Evolutionary conservation across 2,329 filamentous ascomycete genomes (phyloP).

Genomic region (Gnomoniopsis sp.): DNA sequence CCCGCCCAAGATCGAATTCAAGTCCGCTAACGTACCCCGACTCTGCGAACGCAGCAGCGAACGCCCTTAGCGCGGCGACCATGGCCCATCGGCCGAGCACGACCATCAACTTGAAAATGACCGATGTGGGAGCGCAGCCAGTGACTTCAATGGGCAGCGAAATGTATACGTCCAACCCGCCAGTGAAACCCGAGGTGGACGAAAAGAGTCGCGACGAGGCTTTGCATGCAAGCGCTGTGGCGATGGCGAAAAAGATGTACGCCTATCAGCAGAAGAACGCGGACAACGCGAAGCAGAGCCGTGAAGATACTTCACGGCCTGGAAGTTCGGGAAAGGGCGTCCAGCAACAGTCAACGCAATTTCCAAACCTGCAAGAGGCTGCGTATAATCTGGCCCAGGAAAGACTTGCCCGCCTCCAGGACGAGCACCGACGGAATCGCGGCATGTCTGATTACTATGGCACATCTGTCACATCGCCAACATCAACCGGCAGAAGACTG

Average conservation of each 20-base stretch:
- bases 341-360: constrained; percentile 45
- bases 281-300: constrained; percentile 43
- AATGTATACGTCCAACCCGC: constrained; percentile 76
- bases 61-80: constrained; percentile 71
- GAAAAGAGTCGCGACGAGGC: constrained; percentile 71
- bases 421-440: constrained; percentile 60
- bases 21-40: constrained; percentile 52
- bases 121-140: constrained; percentile 64
- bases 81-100: constrained; percentile 54
- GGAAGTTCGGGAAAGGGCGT: constrained; percentile 24
- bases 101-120: constrained; percentile 42
- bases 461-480: constrained; percentile 33
- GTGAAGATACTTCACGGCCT: constrained; percentile 22
- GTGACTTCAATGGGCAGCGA: constrained; percentile 65
- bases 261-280: constrained; percentile 61
- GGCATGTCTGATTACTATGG: constrained; percentile 78
- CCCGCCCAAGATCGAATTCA: constrained; percentile 61
- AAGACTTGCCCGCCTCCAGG: constrained; percentile 74
- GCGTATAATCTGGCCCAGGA: constrained; percentile 85
- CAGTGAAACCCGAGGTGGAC: constrained; percentile 67
- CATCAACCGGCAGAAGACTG: constrained; percentile 39
- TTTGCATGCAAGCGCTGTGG: constrained; percentile 76
- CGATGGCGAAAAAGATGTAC: constrained; percentile 89
- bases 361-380: constrained; percentile 73
- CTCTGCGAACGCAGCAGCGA: constrained; percentile 56